Base-by-base conservation (phyloP, 441 rosid genomes). In the Euphorbia schlechtendalii region DNA sequence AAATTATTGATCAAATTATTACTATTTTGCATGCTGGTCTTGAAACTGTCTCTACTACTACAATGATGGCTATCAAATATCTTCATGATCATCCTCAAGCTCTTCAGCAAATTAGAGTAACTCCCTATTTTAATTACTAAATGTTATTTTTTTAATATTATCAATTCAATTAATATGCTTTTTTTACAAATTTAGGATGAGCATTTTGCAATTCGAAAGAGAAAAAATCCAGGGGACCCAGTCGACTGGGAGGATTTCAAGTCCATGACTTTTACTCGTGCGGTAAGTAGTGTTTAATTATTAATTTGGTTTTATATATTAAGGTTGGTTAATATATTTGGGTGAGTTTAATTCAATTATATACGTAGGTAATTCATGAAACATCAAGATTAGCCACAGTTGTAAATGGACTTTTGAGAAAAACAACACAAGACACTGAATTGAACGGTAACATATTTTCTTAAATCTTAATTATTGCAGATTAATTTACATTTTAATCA, bases 51-150 rank as follows among this genome's bases (percentile, higher is more conserved):
- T 92, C 98, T 3, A 87, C 96, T 36, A 92, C 98, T 12, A 80
- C 98, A 1, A 92, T 87, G 96, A 92, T 92, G 96, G 92, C 90
- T 6, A 75, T 92, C 66, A 92, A 89, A 79, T 92, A 87, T 64
- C 83, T 89, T 15, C 93, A 87, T 72, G 93, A 92, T 81, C 90
- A 87, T 64, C 96, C 95, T 3, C 55, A 24, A 56, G 86, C 80
- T 69, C 96, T 89, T 65, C 71, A 86, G 61, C 88, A 89, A 78
- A 74, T 92, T 32, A 82, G 93, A 68, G 98, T 92, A 77, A 64
- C 89, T 76, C 20, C 3, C 12, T 3, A 3, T 7, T 0, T 22
- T 27, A 11, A 28, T 25, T 56, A 5, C 34, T 32, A 12, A 25
- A 13, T 43, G 5, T n/a, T n/a, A n/a, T n/a, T n/a, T 2, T 40